These are phyloP conservation scores for Steccherinum ochraceum DNA, from an alignment of 768 basidiomycete genomes.

Conservation along the genomic window DNA sequence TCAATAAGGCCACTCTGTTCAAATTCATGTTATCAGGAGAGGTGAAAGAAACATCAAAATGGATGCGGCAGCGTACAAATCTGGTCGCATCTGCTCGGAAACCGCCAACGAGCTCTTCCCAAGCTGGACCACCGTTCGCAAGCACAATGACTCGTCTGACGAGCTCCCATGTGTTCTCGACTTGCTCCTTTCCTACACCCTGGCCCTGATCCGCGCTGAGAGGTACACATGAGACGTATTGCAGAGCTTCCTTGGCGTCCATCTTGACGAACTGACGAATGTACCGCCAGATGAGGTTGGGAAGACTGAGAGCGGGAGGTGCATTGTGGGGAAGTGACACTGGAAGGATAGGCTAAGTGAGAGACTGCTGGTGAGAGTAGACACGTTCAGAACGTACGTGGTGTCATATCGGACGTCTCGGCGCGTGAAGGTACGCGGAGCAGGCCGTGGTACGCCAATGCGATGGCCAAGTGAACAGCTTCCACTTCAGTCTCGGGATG, in stretches of 20 bases:
- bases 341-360: constrained; percentile 23
- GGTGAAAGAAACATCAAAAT: background rate
- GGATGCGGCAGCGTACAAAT: constrained; percentile 53
- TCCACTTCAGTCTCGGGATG: constrained; percentile 85
- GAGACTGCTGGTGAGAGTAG: background rate
- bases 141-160: constrained; percentile 72
- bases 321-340: constrained; percentile 65
- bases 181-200: constrained; percentile 76
- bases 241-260: constrained; percentile 90
- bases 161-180: constrained; percentile 77
- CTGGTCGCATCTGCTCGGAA: constrained; percentile 85
- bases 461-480: constrained; percentile 90
- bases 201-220: constrained; percentile 67
- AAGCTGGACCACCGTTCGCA: constrained; percentile 71
- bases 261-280: constrained; percentile 87
- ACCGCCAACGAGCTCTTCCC: constrained; percentile 94
- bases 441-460: constrained; percentile 88
- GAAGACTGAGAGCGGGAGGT: constrained; percentile 71
- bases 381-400: constrained; percentile 42
- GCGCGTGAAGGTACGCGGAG: constrained; percentile 76
- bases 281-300: constrained; percentile 88
- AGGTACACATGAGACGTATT: constrained; percentile 88
- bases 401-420: constrained; percentile 81
- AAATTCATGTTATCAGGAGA: background rate
- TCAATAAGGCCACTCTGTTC: constrained; percentile 86